A percentile compares a stretch with the other conserved stretches of the same genome.
phyloP scores from a whole-genome alignment of 192 early-diverging fungal species.

The Geranomyces michiganensis region DNA sequence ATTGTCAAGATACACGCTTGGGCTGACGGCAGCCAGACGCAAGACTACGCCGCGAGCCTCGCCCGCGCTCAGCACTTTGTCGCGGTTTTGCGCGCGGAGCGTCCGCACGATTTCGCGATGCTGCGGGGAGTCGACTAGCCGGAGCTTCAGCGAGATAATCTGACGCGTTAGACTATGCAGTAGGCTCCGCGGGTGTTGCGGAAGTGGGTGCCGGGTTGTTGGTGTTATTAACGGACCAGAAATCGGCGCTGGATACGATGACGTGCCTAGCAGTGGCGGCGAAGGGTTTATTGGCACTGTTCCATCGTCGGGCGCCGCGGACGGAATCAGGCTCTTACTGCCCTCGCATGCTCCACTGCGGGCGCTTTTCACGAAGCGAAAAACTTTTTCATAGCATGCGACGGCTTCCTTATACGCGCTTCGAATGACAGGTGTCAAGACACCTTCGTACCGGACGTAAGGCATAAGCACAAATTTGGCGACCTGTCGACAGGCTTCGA shows the following conservation, averaged over 20 bases:
- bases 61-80: neutral
- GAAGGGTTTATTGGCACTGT: neutral
- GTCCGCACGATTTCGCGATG: slow-evolving; percentile 48
- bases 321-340: neutral
- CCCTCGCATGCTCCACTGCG: slow-evolving; percentile 13
- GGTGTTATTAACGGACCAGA: slow-evolving; percentile 44
- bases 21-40: slow-evolving; percentile 49
- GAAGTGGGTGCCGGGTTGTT: slow-evolving; percentile 37
- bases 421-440: slow-evolving; percentile 49
- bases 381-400: slow-evolving; percentile 53
- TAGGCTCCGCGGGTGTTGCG: slow-evolving; percentile 39
- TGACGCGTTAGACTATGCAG: slow-evolving; percentile 50
- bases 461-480: slow-evolving; percentile 48
- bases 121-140: slow-evolving; percentile 45
- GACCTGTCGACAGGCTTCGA: slow-evolving; percentile 51
- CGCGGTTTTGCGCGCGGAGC: slow-evolving; percentile 29
- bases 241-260: slow-evolving; percentile 27
- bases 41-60: slow-evolving; percentile 44
- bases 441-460: slow-evolving; percentile 39
- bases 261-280: slow-evolving; percentile 15
- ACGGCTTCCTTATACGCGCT: slow-evolving; percentile 53
- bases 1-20: slow-evolving; percentile 53
- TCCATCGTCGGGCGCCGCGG: neutral
- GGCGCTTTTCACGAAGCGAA: slow-evolving; percentile 44
- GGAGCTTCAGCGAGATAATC: slow-evolving; percentile 52